These are phyloP conservation scores for Aechmea fasciata DNA, from an alignment of 176 grass and related monocot species.

Conservation along the genomic window DNA sequence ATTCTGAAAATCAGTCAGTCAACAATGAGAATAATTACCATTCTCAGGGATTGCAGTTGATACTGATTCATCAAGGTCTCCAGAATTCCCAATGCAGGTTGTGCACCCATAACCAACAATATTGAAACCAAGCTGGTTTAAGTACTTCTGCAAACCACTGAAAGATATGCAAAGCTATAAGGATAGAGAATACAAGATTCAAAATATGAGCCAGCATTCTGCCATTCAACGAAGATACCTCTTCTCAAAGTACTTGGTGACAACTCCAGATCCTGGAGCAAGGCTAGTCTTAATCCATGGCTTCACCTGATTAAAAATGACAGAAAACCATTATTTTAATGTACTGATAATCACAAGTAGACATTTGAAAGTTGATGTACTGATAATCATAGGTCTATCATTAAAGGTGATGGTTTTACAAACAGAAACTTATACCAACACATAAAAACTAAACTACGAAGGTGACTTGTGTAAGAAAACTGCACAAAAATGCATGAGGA, in stretches of 20 bases:
- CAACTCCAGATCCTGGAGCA: constrained; percentile 95
- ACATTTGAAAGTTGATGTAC: not conserved
- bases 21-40: constrained; percentile 35
- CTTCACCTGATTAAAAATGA: constrained; percentile 56
- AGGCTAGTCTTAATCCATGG: constrained; percentile 99
- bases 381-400: not conserved
- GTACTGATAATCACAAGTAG: not conserved
- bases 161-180: constrained; percentile 17
- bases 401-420: too few species aligned
- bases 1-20: not conserved
- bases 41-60: constrained; percentile 78
- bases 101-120: constrained; percentile 99
- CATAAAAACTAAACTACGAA: too few species aligned
- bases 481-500: too few species aligned
- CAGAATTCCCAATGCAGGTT: constrained; percentile 98
- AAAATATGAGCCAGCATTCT: not conserved
- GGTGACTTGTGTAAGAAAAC: too few species aligned
- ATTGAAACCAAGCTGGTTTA: constrained; percentile 86
- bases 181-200: not conserved
- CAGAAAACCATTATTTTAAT: not conserved
- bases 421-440: too few species aligned
- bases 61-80: constrained; percentile 82
- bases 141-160: constrained; percentile 90
- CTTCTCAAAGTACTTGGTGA: constrained; percentile 80
- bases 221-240: constrained; percentile 32